Evolutionary conservation across 164 flowering plant species (phyloP), one percentile per base, ranked within the genome.

Genomic region (Sedum album): DNA sequence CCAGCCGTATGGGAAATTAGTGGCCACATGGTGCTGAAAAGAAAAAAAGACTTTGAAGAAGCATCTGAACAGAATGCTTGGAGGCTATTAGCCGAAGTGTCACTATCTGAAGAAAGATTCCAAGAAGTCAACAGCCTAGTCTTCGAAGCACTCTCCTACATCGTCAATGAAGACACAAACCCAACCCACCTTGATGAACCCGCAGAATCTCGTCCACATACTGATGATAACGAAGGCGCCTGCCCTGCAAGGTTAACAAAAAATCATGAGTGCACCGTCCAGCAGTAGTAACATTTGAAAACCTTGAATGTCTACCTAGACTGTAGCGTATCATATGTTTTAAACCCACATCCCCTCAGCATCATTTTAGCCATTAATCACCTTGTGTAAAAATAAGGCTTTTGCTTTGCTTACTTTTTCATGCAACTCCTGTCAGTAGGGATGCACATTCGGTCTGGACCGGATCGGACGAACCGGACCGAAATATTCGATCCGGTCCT

Each of bases 1-100:
- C 66, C 66, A 18, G 66, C 66, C 31, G 66, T 62, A 23, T 62
- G 66, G 66, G 66, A 62, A 36, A 62, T 62, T 39, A 62, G 66
- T 62, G 66, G 66, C 1, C 66, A 62, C 39, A 62, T 62, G 66
- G 66, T 62, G 35, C 66, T 62, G 10, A 62, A 62, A 36, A 62
- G 66, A 39, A 62, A 62, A 20, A 62, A 62, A 36, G 66, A 62
- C 39, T 62, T 31, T 31, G 66, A 62, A 14, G 66, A 62, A 36
- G 66, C 66, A 31, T 31, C 66, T 5, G 66, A 62, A n/a, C n/a
- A 62, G 66, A 62, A 31, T 31, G 66, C 66, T 7, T 30, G 66
- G 66, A 62, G 41, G 41, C 66, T 62, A 39, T 39, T 62, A 9
- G 66, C 66, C 6, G 66, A 62, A 36, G 66, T 62, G 39, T 62